Evolutionary conservation across 768 basidiomycete genomes (phyloP).

Genomic region (Panaeolus papilionaceus): DNA sequence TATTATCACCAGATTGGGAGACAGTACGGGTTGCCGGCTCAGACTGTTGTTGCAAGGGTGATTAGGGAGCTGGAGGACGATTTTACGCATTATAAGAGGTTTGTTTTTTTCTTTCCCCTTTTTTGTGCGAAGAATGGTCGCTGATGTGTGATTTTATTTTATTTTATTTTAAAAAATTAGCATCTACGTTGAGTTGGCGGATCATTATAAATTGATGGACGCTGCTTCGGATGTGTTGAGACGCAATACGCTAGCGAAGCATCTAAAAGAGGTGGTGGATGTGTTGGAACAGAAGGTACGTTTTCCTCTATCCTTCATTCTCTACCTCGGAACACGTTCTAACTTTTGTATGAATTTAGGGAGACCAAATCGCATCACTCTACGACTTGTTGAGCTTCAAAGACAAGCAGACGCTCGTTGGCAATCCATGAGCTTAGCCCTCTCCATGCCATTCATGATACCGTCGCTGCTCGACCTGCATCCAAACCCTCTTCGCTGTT

Average conservation of each 20-base stretch:
- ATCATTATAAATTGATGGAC: conserved; percentile 92
- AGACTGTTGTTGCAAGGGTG: conserved; percentile 85
- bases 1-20: conserved; percentile 38
- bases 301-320: conserved; percentile 15
- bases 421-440: neutral
- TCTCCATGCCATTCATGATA: neutral
- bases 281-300: conserved; percentile 88
- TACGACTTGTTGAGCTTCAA: conserved; percentile 84
- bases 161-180: too few species aligned
- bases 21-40: conserved; percentile 69
- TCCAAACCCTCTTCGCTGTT: neutral
- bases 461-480: neutral
- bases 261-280: conserved; percentile 91
- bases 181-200: conserved; percentile 88
- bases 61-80: conserved; percentile 93
- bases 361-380: conserved; percentile 92
- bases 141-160: too few species aligned
- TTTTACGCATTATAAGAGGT: conserved; percentile 95
- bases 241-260: conserved; percentile 86
- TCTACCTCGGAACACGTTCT: too few species aligned
- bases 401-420: conserved; percentile 53
- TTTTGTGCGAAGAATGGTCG: neutral
- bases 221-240: conserved; percentile 81
- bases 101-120: conserved; percentile 32
- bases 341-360: conserved; percentile 48